A percentile compares a stretch with the other conserved stretches of the same genome.
phyloP scores from a whole-genome alignment of 2,329 filamentous ascomycete species.

The Cadophora sp. region DNA sequence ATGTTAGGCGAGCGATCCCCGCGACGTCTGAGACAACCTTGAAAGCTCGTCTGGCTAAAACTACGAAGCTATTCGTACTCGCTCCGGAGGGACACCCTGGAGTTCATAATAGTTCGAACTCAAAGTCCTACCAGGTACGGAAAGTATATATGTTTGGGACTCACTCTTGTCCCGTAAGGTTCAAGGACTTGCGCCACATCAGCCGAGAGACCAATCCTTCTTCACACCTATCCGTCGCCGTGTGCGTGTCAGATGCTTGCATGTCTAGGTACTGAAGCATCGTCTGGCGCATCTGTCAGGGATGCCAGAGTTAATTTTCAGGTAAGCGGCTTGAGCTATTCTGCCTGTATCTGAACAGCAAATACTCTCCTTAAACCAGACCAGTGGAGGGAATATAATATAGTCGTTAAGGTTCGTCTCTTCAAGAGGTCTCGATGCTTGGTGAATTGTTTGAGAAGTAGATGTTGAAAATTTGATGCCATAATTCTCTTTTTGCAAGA shows the following conservation, averaged over 20 bases:
- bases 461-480: not conserved
- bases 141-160: not conserved
- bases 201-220: not conserved
- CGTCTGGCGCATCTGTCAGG: not conserved
- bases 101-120: not conserved
- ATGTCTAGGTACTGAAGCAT: constrained; percentile 5
- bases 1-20: not conserved
- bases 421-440: not conserved
- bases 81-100: not conserved
- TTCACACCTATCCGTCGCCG: not conserved
- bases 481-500: not conserved
- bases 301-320: not conserved
- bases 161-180: not conserved
- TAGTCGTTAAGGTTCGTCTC: constrained; percentile 9
- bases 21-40: not conserved
- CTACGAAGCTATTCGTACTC: not conserved
- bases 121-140: not conserved
- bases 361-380: not conserved
- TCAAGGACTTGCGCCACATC: not conserved
- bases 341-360: not conserved
- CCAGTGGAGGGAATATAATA: not conserved
- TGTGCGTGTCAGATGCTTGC: constrained; percentile 10
- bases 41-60: constrained; percentile 5
- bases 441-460: not conserved
- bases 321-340: not conserved